These are phyloP conservation scores for Arthrobotrys sphaeroides DNA, from an alignment of 2,329 filamentous ascomycete genomes.

Conservation along the genomic window DNA sequence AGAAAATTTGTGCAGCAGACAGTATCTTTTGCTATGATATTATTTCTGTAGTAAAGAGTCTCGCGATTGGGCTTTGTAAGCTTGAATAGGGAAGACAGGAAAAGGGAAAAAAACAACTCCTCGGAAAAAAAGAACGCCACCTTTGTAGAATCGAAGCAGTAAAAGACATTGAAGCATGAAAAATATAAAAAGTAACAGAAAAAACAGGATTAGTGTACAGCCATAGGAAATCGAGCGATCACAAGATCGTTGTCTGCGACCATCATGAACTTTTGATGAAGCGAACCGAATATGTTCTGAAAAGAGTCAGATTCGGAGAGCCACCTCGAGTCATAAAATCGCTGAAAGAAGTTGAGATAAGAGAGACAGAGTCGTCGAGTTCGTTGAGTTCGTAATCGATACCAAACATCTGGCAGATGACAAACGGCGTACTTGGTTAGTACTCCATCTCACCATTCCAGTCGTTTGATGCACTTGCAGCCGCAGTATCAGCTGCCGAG, in stretches of 20 bases:
- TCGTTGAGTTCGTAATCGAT: conserved; percentile 8
- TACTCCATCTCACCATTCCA: conserved; percentile 54
- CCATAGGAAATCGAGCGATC: background rate
- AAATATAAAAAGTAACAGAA: no score
- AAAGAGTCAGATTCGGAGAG: background rate
- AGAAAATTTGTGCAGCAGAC: no score
- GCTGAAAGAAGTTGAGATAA: background rate
- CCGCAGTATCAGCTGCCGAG: conserved; percentile 52
- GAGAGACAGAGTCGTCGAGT: background rate
- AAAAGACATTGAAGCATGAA: background rate
- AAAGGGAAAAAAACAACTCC: background rate
- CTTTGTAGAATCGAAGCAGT: background rate
- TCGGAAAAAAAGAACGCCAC: background rate
- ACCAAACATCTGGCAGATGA: background rate
- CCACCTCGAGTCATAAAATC: background rate
- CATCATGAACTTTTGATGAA: background rate
- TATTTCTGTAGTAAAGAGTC: conserved; percentile 3
- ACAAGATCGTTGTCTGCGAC: background rate
- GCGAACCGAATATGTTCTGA: background rate
- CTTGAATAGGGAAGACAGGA: no score
- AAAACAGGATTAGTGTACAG: conserved; percentile 6
- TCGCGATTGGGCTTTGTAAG: background rate
- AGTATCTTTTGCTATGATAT: background rate
- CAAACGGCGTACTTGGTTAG: conserved; percentile 15
- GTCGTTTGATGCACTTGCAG: conserved; percentile 50